Evolutionary conservation across 2,329 filamentous ascomycete genomes (phyloP).

Genomic region (Fusarium dimerum): DNA sequence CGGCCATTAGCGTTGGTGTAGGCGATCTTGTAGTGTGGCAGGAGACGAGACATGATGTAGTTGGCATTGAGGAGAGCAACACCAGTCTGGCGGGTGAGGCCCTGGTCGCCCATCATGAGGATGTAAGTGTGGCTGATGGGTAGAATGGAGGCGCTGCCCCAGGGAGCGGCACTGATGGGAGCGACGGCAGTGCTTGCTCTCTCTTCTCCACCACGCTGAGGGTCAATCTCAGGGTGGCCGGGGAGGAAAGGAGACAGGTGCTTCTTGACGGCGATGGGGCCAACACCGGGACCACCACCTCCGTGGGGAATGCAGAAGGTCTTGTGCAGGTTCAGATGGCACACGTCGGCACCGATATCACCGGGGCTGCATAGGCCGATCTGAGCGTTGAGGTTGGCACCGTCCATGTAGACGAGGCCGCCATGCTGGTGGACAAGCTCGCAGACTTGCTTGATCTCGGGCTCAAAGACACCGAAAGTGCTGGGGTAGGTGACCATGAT

Average conservation of each 20-base stretch:
- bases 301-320: conserved; percentile 98
- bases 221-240: conserved; percentile 27
- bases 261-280: conserved; percentile 86
- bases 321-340: conserved; percentile 97
- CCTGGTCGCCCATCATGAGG: conserved; percentile 76
- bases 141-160: conserved; percentile 87
- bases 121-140: conserved; percentile 96
- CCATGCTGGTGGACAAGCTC: conserved; percentile 83
- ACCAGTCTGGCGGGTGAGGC: conserved; percentile 86
- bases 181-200: conserved; percentile 53
- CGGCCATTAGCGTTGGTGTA: conserved; percentile 89
- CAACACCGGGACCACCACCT: conserved; percentile 89
- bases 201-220: conserved; percentile 34
- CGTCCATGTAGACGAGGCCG: conserved; percentile 99
- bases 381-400: conserved; percentile 97
- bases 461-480: conserved; percentile 94
- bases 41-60: conserved; percentile 88
- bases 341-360: conserved; percentile 95
- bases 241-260: conserved; percentile 74
- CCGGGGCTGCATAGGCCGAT: conserved; percentile 93
- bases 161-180: conserved; percentile 58
- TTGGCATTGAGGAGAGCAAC: conserved; percentile 93
- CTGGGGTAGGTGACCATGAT: conserved; percentile 98
- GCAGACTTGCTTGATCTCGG: conserved; percentile 82
- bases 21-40: conserved; percentile 84